Evolutionary conservation across 1,139 yeast genomes (phyloP).

Genomic region (Protomyces gravidus): DNA sequence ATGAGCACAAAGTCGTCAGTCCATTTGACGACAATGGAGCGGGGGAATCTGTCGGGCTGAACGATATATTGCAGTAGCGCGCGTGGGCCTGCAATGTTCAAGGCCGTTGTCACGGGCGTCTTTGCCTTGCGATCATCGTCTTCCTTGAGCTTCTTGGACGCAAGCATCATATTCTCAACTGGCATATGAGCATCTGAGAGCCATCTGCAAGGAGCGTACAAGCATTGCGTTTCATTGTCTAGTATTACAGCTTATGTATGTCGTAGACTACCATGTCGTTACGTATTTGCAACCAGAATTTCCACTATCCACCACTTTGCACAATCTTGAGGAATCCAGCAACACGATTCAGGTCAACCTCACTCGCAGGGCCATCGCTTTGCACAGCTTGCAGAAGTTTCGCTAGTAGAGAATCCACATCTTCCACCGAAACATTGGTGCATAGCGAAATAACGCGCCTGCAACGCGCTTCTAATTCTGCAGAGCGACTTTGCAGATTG

Average conservation of each 20-base stretch:
- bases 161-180: background rate
- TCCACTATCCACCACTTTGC: background rate
- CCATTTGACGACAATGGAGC: slow-evolving; percentile 7
- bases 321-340: slow-evolving; percentile 43
- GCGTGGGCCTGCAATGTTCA: background rate
- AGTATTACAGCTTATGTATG: background rate
- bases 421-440: slow-evolving; percentile 72
- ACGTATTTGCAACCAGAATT: background rate
- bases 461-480: slow-evolving; percentile 74
- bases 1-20: slow-evolving; percentile 29
- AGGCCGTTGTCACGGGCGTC: background rate
- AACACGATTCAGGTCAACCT: slow-evolving; percentile 52
- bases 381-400: slow-evolving; percentile 89
- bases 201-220: no score
- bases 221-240: background rate
- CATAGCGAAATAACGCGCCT: slow-evolving; percentile 85
- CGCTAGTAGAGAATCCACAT: slow-evolving; percentile 77
- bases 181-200: background rate
- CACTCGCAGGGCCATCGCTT: slow-evolving; percentile 58
- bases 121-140: background rate
- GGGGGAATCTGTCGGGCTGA: slow-evolving; percentile 5
- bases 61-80: background rate
- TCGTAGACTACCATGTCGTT: background rate
- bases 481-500: slow-evolving; percentile 51
- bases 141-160: background rate